These are phyloP conservation scores for Monilinia laxa DNA, from an alignment of 2,329 filamentous ascomycete genomes.

Conservation along the genomic window DNA sequence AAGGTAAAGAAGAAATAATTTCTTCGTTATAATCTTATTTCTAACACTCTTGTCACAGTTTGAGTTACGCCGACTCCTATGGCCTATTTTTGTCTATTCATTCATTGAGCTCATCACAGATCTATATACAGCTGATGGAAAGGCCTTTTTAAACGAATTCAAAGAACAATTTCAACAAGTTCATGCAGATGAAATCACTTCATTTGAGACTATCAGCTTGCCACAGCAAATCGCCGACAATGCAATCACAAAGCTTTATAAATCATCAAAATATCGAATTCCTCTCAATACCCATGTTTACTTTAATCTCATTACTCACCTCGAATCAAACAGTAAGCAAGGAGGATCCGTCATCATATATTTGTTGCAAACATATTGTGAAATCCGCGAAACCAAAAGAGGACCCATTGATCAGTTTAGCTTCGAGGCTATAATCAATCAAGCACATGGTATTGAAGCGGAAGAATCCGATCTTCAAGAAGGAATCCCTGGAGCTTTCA, in stretches of 20 bases:
- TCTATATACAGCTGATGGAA: conserved; percentile 69
- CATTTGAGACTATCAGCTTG: conserved; percentile 70
- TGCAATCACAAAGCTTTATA: conserved; percentile 74
- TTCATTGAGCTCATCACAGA: conserved; percentile 77
- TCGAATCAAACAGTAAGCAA: conserved; percentile 81
- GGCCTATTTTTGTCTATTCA: conserved; percentile 93
- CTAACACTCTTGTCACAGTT: conserved; percentile 52
- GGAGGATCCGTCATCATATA: conserved; percentile 77
- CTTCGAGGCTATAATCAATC: conserved; percentile 59
- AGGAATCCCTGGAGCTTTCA: conserved; percentile 61
- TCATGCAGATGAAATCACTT: conserved; percentile 77
- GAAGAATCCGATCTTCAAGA: conserved; percentile 60
- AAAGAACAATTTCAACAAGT: conserved; percentile 69
- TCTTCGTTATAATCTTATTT: no score
- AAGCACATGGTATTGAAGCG: conserved; percentile 58
- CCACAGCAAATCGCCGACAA: conserved; percentile 79
- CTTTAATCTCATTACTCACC: conserved; percentile 78
- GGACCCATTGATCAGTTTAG: conserved; percentile 64
- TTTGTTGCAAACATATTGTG: conserved; percentile 63
- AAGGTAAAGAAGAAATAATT: conserved; percentile 56
- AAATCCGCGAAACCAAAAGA: conserved; percentile 57
- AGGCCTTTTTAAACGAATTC: conserved; percentile 69
- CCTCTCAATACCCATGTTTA: conserved; percentile 85
- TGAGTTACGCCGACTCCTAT: conserved; percentile 82
- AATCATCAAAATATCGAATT: conserved; percentile 82